phyloP scores from a whole-genome alignment of 106 monocot genomes.

The Dendrobium officinale region DNA sequence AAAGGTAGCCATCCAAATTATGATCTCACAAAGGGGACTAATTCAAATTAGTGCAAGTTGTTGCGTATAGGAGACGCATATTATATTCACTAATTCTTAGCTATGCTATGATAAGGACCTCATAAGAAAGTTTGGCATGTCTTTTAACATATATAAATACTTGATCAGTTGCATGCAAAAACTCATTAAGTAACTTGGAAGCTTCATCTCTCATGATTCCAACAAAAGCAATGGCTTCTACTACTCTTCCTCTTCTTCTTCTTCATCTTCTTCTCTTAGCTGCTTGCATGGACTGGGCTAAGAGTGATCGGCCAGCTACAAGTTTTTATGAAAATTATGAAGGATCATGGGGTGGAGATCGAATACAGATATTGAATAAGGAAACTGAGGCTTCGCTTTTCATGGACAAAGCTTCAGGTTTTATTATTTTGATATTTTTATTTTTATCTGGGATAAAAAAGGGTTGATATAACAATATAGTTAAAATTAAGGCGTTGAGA shows the following conservation, averaged over 20 bases:
- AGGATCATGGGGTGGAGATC: conserved; percentile 24
- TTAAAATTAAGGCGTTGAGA: no score
- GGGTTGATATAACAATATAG: no score
- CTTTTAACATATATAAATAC: background rate
- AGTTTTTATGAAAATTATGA: conserved; percentile 28
- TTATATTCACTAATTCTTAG: background rate
- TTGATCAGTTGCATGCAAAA: background rate
- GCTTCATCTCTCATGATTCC: background rate
- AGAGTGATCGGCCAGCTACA: no score
- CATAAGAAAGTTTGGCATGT: background rate
- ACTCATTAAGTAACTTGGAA: background rate
- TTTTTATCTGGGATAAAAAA: no score
- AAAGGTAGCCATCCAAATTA: no score
- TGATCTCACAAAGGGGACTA: no score
- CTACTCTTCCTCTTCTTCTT: background rate
- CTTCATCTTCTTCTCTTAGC: background rate
- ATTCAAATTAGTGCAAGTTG: background rate
- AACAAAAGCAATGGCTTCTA: background rate
- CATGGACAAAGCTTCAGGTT: conserved; percentile 45
- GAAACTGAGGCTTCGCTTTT: conserved; percentile 30
- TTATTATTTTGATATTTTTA: no score
- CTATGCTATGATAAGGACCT: background rate
- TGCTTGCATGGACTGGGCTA: background rate
- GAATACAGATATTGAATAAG: conserved; percentile 13
- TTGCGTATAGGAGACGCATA: background rate